phyloP scores from a whole-genome alignment of 768 basidiomycete genomes.

The Dentipellis sp. region DNA sequence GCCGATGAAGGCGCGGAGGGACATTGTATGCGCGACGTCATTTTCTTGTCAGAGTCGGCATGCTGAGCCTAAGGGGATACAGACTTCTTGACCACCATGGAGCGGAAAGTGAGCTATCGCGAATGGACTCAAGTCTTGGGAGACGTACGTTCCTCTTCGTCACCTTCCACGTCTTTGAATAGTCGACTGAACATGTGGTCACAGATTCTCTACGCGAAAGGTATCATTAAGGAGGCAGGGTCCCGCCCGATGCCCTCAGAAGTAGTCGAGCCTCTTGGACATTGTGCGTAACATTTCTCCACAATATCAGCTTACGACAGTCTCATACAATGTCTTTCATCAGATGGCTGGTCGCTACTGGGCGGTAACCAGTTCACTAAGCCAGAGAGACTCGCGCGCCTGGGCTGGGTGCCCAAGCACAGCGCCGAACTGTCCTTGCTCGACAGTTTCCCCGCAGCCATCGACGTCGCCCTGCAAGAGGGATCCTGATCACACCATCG shows the following conservation, averaged over 20 bases:
- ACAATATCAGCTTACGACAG: not conserved
- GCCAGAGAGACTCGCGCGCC: slow-evolving; percentile 24
- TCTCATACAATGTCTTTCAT: not conserved
- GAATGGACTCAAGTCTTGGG: slow-evolving; percentile 27
- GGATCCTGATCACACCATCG: no score
- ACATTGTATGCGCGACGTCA: slow-evolving; percentile 24
- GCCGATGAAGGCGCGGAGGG: slow-evolving; percentile 34
- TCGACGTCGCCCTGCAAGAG: slow-evolving; percentile 8
- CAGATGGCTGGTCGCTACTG: slow-evolving; percentile 32
- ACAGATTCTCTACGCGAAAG: slow-evolving; percentile 23
- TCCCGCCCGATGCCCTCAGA: slow-evolving; percentile 24
- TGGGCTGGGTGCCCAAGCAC: slow-evolving; percentile 31
- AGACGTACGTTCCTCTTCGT: slow-evolving; percentile 10
- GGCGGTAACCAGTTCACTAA: slow-evolving; percentile 30
- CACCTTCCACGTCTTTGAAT: no score
- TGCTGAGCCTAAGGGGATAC: not conserved
- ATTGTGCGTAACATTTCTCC: slow-evolving; percentile 23
- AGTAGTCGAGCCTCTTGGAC: slow-evolving; percentile 27
- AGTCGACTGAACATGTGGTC: not conserved
- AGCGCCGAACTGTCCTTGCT: slow-evolving; percentile 19
- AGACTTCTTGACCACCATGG: slow-evolving; percentile 26
- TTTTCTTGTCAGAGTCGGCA: no score
- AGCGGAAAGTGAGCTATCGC: slow-evolving; percentile 21
- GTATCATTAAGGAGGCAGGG: slow-evolving; percentile 24
- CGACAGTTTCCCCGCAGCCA: slow-evolving; percentile 18